Evolutionary conservation across 208 protist species (phyloP).

Genomic region (Crithidia acanthocephali): DNA sequence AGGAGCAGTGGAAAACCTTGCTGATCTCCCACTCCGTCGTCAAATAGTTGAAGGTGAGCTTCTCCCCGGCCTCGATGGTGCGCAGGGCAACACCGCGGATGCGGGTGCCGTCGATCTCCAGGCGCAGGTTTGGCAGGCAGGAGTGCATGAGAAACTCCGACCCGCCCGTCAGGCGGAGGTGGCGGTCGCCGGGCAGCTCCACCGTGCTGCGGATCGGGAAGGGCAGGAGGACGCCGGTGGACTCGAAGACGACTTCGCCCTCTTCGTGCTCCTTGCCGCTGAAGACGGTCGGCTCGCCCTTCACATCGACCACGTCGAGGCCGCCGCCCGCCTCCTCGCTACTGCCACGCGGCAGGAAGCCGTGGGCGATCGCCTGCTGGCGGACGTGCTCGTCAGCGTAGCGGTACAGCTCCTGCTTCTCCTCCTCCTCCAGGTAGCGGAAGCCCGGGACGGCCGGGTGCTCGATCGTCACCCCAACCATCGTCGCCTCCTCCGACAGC

Average conservation of each 20-base stretch:
- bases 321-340: conserved; percentile 42
- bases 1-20: conserved; percentile 82
- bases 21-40: conserved; percentile 88
- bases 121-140: conserved; percentile 81
- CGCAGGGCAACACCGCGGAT: conserved; percentile 79
- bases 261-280: conserved; percentile 44
- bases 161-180: conserved; percentile 79
- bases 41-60: conserved; percentile 88
- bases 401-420: conserved; percentile 70
- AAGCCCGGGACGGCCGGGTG: conserved; percentile 56
- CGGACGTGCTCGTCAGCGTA: conserved; percentile 86
- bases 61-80: conserved; percentile 71
- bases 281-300: conserved; percentile 48
- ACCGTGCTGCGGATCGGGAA: conserved; percentile 83
- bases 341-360: conserved; percentile 63
- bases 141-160: conserved; percentile 85
- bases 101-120: conserved; percentile 69
- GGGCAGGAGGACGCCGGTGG: conserved; percentile 71
- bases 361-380: conserved; percentile 63
- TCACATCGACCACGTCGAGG: conserved; percentile 52
- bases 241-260: conserved; percentile 62
- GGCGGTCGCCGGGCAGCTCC: conserved; percentile 67
- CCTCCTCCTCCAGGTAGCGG: conserved; percentile 55
- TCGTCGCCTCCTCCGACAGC: background rate
- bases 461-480: conserved; percentile 19